Evolutionary conservation across 208 protist species (phyloP), one percentile per base, ranked within the genome.

Genomic region (Leishmania aethiopica): DNA sequence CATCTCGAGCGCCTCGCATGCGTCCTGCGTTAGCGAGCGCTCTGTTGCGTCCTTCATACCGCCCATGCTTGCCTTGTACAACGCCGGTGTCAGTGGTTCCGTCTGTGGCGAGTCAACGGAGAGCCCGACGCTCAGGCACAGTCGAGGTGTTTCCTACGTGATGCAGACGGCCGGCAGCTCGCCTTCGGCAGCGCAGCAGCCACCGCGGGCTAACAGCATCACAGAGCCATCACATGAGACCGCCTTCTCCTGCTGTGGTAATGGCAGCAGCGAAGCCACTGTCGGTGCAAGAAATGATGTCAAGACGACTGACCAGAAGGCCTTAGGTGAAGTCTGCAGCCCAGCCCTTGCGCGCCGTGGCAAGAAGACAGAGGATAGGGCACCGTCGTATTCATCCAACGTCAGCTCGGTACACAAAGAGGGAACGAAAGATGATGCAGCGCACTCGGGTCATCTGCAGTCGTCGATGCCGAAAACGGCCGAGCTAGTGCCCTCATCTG

Each of bases 11-110:
- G 51, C 57, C 13, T 85, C 62, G 60, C 77, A 81, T 67, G 53
- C 2, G 45, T 81, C 76, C 45, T 49, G 75, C 77, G 42, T 75
- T n/a, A 75, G 73, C 51, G 78, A 81, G 72, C 73, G 77, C 78
- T 82, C 82, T 51, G 40, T 49, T 51, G 78, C 55, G 55, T 79
- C 78, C 3, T 51, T 81, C 45, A 75, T 86, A 37, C 82, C 82
- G 35, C 70, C 77, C 22, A 86, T 86, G 77, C 42, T 69, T 45
- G 60, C 73, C 57, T 69, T 86, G 45, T 86, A 86, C 47, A 55
- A 5, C 13, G 22, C 17, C 73, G 59, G 82, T 32, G 75, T 69
- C 77, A 71, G 75, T 17, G 35, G 49, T 45, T 84, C 69, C 0
- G 75, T 57, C 55, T 62, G 55, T 69, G 69, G 66, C 66, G 67